Base-by-base conservation (phyloP, 192 early-diverging fungal species). In the Allomyces macrogynus region DNA sequence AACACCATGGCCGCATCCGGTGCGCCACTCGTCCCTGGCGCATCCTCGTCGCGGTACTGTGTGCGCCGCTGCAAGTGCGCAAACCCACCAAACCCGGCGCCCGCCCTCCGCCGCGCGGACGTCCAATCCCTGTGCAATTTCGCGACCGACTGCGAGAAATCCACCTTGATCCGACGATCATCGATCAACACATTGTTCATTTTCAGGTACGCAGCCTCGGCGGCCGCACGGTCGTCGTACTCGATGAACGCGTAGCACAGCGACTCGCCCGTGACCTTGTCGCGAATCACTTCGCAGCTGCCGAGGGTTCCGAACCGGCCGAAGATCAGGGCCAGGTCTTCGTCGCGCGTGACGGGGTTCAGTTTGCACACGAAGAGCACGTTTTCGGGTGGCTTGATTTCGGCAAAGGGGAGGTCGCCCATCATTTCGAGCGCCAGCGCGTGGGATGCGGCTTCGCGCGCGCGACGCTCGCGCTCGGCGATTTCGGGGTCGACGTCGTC, bases 361-460 rank as follows among this genome's bases (percentile, higher is more conserved):
- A 96, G 78, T 66, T 92, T 89, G 63, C 93, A 96, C 2, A 98
- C 91, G 78, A 98, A 98, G 3, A 98, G 67, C 2, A 98, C 85
- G 72, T 95, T 95, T 66, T 98, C 95, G 9, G 93, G 92, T 5
- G 95, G 95, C 67, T 90, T 91, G 44, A 98, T 86, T 64, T 98
- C 95, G 23, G 95, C 95, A 75, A 88, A 93, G 10, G 95, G 95
- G 14, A 98, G 72, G 70, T 98, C 95, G 3, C 95, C 95, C 9
- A 98, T 83, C 90, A 98, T 94, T 73, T 98, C 95, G 42, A 98
- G 76, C 1, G 93, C 95, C n/a, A 98, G 72, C 9, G 93, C 91
- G 8, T 88, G 81, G 1, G 95, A 89, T 23, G 80, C 77, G 2
- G 91, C 90, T 72, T 95, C 85, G 25, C 73, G 76, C 62, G 78